Conservation (phyloP, 371 early-diverging fungal genomes). For the Syncephalastrum sp. region DNA sequence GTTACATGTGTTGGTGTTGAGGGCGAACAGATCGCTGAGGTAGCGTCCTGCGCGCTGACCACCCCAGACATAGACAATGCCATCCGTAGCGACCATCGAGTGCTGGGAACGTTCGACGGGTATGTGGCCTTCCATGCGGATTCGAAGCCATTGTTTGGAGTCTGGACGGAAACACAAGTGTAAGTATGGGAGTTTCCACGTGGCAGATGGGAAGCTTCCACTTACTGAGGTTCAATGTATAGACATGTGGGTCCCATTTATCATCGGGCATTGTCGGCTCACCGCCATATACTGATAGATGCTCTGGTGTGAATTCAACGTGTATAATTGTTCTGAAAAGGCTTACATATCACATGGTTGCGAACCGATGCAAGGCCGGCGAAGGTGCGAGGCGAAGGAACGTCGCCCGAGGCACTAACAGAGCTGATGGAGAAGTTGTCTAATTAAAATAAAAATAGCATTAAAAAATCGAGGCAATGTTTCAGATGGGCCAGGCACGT, state of each 20-base stretch:
- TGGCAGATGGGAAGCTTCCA: background rate
- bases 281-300: conserved; percentile 43
- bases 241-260: conserved; percentile 40
- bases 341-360: conserved; percentile 37
- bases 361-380: conserved; percentile 34
- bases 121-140: conserved; percentile 53
- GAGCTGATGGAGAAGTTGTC: conserved; percentile 34
- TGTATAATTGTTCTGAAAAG: background rate
- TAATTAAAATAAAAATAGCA: conserved; percentile 6
- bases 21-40: conserved; percentile 67
- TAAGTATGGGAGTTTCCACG: background rate
- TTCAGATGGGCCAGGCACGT: conserved; percentile 15
- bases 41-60: conserved; percentile 69
- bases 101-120: conserved; percentile 72
- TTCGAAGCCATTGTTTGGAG: conserved; percentile 51
- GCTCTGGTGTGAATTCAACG: background rate
- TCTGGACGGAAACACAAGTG: conserved; percentile 22
- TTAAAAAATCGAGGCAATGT: too few species aligned
- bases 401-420: conserved; percentile 36
- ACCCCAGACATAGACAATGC: conserved; percentile 72
- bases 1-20: conserved; percentile 65
- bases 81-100: conserved; percentile 60
- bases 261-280: conserved; percentile 39
- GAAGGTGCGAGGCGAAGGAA: conserved; percentile 33
- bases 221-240: conserved; percentile 45